Percentiles rank a stretch among this genome's conserved stretches.
Evolutionary conservation across 78 protist species (phyloP).

Genomic region (Speleostelium caveatum): DNA sequence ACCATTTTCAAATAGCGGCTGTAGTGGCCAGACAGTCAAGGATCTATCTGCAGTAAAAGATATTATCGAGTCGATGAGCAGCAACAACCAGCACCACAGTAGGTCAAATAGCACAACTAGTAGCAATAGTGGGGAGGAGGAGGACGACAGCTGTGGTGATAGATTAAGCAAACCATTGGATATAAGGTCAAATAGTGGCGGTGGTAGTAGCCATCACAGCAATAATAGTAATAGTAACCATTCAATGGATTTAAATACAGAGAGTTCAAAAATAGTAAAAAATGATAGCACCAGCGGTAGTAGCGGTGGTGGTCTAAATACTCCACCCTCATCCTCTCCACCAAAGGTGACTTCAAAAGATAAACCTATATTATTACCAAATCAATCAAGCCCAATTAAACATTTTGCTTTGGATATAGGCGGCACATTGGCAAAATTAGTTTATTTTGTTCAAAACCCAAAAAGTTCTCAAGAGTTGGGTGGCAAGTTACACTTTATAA

Average conservation of each 20-base stretch:
- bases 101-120: not conserved
- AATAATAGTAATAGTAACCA: too few relatives aligned
- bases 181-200: too few relatives aligned
- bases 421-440: conserved; percentile 71
- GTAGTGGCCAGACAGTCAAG: not conserved
- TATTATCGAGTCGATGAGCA: not conserved
- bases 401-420: conserved; percentile 79
- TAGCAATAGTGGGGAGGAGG: not conserved
- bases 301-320: too few relatives aligned
- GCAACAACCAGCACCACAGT: not conserved
- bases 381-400: conserved; percentile 72
- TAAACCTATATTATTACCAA: conserved; percentile 61
- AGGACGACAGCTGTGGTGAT: not conserved
- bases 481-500: conserved; percentile 65
- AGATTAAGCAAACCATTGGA: too few relatives aligned
- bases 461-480: conserved; percentile 28
- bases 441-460: conserved; percentile 55
- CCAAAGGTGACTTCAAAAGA: conserved; percentile 36
- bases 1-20: not conserved
- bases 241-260: too few relatives aligned
- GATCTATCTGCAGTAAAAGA: not conserved
- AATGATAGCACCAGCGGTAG: not conserved
- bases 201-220: too few relatives aligned
- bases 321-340: conserved; percentile 58
- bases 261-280: not conserved